phyloP scores from a whole-genome alignment of 345 rosid species.

The Erodium maritimum region DNA sequence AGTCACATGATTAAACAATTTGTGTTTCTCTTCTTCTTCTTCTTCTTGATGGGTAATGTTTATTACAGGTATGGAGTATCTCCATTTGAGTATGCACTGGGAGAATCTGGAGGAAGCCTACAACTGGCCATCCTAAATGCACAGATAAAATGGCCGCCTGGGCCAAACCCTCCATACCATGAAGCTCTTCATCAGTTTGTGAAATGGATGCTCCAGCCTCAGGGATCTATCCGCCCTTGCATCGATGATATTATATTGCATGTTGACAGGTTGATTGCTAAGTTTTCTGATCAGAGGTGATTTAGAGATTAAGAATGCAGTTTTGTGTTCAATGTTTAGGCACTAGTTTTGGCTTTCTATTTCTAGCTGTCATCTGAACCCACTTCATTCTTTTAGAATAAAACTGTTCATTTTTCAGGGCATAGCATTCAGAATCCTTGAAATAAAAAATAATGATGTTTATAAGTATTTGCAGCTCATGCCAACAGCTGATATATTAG shows the following conservation, averaged over 20 bases:
- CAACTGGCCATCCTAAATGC: conserved; percentile 40
- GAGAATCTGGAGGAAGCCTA: conserved; percentile 9
- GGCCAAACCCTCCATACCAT: conserved; percentile 78
- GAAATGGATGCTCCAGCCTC: conserved; percentile 97
- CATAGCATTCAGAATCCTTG: too few species aligned
- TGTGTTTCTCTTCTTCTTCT: too few species aligned
- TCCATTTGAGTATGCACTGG: conserved; percentile 9
- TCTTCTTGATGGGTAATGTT: background rate
- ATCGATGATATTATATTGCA: conserved; percentile 84
- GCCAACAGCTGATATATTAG: too few species aligned
- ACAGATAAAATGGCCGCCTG: conserved; percentile 91
- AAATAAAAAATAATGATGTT: too few species aligned
- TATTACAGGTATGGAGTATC: conserved; percentile 6
- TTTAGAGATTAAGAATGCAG: too few species aligned
- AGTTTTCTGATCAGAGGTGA: conserved; percentile 29
- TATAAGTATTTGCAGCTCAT: too few species aligned
- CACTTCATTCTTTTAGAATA: too few species aligned
- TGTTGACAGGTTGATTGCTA: conserved; percentile 80
- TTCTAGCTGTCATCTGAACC: too few species aligned
- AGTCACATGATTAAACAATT: too few species aligned
- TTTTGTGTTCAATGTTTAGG: too few species aligned
- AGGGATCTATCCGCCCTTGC: conserved; percentile 71
- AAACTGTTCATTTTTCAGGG: too few species aligned
- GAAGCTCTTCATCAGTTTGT: conserved; percentile 89
- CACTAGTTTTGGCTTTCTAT: too few species aligned